These are phyloP conservation scores for Epichloe gansuensis DNA, from an alignment of 2,329 filamentous ascomycete genomes.

Conservation along the genomic window DNA sequence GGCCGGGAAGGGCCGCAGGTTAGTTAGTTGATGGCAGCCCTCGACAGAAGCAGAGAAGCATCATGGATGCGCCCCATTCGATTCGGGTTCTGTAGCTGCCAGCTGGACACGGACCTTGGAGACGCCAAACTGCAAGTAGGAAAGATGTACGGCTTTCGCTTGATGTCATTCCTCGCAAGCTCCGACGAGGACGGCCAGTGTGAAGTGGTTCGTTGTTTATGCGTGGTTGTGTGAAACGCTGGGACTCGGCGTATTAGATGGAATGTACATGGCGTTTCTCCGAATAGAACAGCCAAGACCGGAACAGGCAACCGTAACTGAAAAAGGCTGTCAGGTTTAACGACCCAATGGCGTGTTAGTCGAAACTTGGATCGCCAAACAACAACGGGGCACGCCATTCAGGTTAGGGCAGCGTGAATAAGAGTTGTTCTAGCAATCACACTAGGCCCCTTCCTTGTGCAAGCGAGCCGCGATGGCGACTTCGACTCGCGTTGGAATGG, in stretches of 20 bases:
- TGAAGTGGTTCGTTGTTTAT: not conserved
- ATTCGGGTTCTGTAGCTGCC: too few relatives aligned
- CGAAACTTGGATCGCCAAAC: too few relatives aligned
- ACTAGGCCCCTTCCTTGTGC: not conserved
- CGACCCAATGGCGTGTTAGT: too few relatives aligned
- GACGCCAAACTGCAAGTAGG: too few relatives aligned
- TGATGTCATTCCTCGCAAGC: not conserved
- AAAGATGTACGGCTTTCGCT: too few relatives aligned
- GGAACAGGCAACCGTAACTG: not conserved
- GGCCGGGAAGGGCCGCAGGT: not conserved
- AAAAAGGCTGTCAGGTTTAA: too few relatives aligned
- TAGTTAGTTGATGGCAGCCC: not conserved
- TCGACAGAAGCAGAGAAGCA: not conserved
- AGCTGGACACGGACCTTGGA: too few relatives aligned
- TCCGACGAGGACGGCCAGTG: not conserved
- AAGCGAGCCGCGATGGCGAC: not conserved
- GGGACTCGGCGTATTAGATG: not conserved
- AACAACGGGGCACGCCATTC: too few relatives aligned
- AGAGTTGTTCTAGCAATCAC: not conserved
- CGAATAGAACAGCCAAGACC: not conserved
- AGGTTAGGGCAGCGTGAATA: too few relatives aligned
- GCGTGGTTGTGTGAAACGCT: too few relatives aligned
- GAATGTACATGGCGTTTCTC: not conserved
- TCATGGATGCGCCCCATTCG: not conserved
- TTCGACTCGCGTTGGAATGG: not conserved